Evolutionary conservation across 2,329 filamentous ascomycete genomes (phyloP), one percentile per base, ranked within the genome.

Genomic region (Graphium sp.): DNA sequence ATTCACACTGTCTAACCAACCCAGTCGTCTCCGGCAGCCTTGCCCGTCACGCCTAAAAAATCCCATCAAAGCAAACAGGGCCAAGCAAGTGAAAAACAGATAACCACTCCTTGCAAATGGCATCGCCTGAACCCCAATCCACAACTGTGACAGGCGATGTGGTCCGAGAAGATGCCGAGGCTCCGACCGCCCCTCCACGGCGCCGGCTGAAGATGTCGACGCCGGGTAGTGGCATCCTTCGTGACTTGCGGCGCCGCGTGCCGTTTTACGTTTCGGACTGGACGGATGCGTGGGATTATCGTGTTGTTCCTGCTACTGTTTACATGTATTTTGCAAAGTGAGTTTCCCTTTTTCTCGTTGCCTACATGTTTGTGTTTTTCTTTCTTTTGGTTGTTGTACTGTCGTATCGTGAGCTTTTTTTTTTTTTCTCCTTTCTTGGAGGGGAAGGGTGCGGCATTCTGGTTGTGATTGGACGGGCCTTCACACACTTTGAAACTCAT

Each of bases 261-360:
- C 83, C 83, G 1, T 91, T 66, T 46, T 92, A 89, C 45, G 59
- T 56, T 52, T 85, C 76, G 49, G 83, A 92, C 50, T 91, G 79
- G 79, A 59, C 48, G 12, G 83, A 92, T 56, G 83, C 83, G 2
- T 89, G 80, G 80, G 79, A 91, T 46, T 92, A 92, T 55, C 70
- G 83, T 30, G 80, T 92, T 23, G 66, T 92, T 22, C 83, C 83
- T 2, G 81, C 81, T 11, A 91, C 83, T 7, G 58, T 91, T 18
- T 91, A 91, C 53, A 92, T 91, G 80, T 92, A 89, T 56, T 92
- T 91, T 63, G 82, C 83, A 37, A 91, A 91, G 81, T 87, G 62
- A 36, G 60, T 39, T 13, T 28, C 14, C 14, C 2, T 13, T 7
- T 5, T 31, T 17, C 24, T 19, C 13, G n/a, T n/a, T n/a, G n/a